phyloP scores from a whole-genome alignment of 176 grass and related monocot species.

The Triticum monococcum region DNA sequence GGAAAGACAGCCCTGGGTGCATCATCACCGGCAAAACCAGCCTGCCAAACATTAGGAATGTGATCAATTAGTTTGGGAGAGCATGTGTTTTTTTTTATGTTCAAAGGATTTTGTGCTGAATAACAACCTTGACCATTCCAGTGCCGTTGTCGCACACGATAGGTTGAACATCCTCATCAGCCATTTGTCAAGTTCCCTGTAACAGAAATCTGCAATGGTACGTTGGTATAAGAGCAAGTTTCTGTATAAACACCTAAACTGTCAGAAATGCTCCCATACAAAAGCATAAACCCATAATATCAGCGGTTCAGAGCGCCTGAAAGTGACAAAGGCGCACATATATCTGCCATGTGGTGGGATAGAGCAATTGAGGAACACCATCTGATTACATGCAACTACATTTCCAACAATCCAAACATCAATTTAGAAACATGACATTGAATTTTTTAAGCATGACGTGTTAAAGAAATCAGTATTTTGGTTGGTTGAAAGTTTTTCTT shows the following conservation, averaged over 20 bases:
- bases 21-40: constrained; percentile 82
- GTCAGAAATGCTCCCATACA: background rate
- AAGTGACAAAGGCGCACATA: background rate
- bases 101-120: background rate
- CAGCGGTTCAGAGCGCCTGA: background rate
- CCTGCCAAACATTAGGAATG: constrained; percentile 38
- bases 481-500: background rate
- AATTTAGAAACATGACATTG: background rate
- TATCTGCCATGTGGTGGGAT: background rate
- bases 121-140: constrained; percentile 84
- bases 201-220: constrained; percentile 5
- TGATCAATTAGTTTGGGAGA: background rate
- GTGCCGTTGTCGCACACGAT: constrained; percentile 88
- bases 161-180: constrained; percentile 80
- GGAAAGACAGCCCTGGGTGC: constrained; percentile 88
- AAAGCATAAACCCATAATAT: background rate
- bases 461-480: background rate
- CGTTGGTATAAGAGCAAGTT: background rate
- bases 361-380: background rate
- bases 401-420: background rate
- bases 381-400: background rate
- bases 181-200: constrained; percentile 45
- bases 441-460: background rate
- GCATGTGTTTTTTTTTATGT: background rate
- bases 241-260: background rate